phyloP scores from a whole-genome alignment of 176 grass and related monocot species.

The Bromus sterilis region DNA sequence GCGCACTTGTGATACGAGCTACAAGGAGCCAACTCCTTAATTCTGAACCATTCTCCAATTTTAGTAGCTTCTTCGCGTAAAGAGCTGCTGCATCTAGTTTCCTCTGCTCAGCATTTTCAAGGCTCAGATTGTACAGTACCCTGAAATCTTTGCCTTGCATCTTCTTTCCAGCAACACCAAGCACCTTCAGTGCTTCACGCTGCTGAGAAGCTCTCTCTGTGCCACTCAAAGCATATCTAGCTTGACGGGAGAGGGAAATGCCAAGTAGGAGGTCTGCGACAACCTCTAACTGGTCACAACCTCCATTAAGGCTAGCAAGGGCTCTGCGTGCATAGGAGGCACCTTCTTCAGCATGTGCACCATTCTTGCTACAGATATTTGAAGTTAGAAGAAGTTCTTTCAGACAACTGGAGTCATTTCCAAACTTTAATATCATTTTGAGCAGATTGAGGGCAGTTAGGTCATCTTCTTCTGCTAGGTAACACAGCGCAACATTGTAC shows the following conservation, averaged over 20 bases:
- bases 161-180: constrained; percentile 55
- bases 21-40: constrained; percentile 73
- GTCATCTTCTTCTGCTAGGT: constrained; percentile 61
- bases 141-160: constrained; percentile 41
- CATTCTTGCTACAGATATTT: constrained; percentile 59
- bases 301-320: constrained; percentile 28
- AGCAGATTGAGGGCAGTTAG: constrained; percentile 57
- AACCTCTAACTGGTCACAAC: constrained; percentile 46
- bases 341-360: constrained; percentile 42
- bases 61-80: constrained; percentile 62
- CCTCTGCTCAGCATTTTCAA: constrained; percentile 80
- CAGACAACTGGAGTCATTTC: constrained; percentile 49
- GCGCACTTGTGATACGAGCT: constrained; percentile 68
- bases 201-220: constrained; percentile 56
- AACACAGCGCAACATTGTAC: constrained; percentile 73
- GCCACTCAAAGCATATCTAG: constrained; percentile 47
- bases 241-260: constrained; percentile 60
- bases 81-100: constrained; percentile 63
- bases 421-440: constrained; percentile 47
- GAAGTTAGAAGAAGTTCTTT: constrained; percentile 75
- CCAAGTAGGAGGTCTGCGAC: constrained; percentile 50
- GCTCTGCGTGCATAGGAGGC: constrained; percentile 65
- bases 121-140: constrained; percentile 55
- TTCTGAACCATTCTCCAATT: constrained; percentile 74
- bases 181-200: constrained; percentile 51